These are phyloP conservation scores for Plasmodium fragile DNA, from an alignment of 169 alveolate species.

Conservation along the genomic window DNA sequence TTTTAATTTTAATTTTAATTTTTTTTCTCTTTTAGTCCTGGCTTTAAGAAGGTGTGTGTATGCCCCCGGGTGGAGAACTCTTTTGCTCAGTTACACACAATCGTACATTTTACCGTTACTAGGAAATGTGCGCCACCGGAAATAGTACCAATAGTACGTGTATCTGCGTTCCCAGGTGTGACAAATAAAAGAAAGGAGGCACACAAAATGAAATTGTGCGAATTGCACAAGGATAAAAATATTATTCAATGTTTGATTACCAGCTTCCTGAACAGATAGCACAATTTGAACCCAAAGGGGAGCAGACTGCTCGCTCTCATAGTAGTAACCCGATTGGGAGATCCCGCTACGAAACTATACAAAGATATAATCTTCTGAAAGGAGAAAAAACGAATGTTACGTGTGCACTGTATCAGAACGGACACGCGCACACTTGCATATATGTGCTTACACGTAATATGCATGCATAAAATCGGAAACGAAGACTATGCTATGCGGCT, in stretches of 20 bases:
- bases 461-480: not conserved
- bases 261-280: not conserved
- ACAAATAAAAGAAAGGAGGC: not conserved
- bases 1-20: not conserved
- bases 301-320: not conserved
- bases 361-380: not conserved
- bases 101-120: not conserved
- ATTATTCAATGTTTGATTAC: not conserved
- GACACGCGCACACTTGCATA: not conserved
- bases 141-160: not conserved
- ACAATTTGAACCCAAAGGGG: not conserved
- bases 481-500: slow-evolving; percentile 17
- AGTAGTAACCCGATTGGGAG: not conserved
- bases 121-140: not conserved
- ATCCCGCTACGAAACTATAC: not conserved
- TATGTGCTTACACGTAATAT: slow-evolving; percentile 9
- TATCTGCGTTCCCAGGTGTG: not conserved
- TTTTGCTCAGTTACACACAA: not conserved
- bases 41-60: not conserved
- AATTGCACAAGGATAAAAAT: not conserved
- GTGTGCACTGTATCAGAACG: not conserved
- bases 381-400: not conserved
- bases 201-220: not conserved
- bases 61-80: not conserved
- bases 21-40: slow-evolving; percentile 1